Evolutionary conservation across 148 eudicot species (phyloP), one percentile per base, ranked within the genome.

Genomic region (Cornus kousa): DNA sequence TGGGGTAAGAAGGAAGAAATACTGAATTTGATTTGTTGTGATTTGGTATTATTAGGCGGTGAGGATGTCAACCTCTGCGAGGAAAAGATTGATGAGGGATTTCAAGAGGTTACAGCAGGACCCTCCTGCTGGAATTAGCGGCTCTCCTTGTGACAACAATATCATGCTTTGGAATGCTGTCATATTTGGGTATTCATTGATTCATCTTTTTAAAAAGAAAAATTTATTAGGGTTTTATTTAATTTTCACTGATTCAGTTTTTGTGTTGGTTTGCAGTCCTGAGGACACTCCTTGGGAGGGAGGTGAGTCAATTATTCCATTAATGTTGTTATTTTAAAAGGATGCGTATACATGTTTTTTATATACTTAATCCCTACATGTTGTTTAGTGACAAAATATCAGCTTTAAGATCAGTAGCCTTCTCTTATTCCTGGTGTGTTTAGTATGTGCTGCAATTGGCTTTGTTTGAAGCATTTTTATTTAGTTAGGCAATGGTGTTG

Each of bases 151-250:
- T 78, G 94, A 90, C 71, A 88, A 87, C 77, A 88, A 88, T 79
- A 90, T 90, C 14, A 90, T 90, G 94, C 91, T 90, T 22, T 90
- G 94, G 94, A 88, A 90, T 87, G 94, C 91, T 78, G 91, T 90
- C 68, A 90, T 90, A 74, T 90, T 90, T 83, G 94, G 94, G 94
- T 90, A 53, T 43, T 39, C 13, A 50, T 50, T 50, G 2, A 10
- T 50, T 9, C 57, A 50, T 4, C 13, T 50, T 12, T 50, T 28
- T 28, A 28, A 28, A 28, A 28, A 28, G 28, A 28, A 28, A 28
- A 28, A 28, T 28, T 28, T 0, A 28, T 0, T 28, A 28, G 28
- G 28, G 28, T 11, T 53, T 53, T 1, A 11, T 53, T 11, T 16
- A 53, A 17, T 35, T 48, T 67, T 67, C 55, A 46, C 71, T 59